Evolutionary conservation across 2,329 filamentous ascomycete genomes (phyloP).

Genomic region (Pseudocercospora musae): DNA sequence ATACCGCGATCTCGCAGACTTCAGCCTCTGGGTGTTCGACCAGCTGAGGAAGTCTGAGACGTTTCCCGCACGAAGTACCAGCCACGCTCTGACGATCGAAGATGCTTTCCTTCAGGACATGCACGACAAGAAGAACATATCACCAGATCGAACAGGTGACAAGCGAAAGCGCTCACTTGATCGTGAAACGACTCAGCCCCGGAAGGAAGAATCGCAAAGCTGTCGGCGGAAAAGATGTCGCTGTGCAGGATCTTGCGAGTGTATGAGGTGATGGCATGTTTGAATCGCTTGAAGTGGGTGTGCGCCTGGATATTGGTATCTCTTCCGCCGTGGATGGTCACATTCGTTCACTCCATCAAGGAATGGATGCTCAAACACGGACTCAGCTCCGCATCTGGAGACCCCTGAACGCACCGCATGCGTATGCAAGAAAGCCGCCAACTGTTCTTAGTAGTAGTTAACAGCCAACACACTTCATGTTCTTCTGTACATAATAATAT

Average conservation of each 20-base stretch:
- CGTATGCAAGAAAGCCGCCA: background rate
- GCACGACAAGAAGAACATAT: background rate
- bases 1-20: slow-evolving; percentile 2
- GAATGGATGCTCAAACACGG: background rate
- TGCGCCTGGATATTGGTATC: slow-evolving; percentile 13
- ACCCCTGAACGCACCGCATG: background rate
- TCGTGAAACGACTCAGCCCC: slow-evolving; percentile 32
- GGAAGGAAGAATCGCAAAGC: slow-evolving; percentile 34
- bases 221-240: background rate
- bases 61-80: background rate
- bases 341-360: too few species aligned
- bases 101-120: too few species aligned
- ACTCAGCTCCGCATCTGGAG: background rate
- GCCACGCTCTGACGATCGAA: background rate
- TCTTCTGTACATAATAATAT: slow-evolving; percentile 1
- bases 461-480: background rate
- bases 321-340: slow-evolving; percentile 6
- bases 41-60: background rate
- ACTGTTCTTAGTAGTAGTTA: background rate
- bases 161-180: background rate
- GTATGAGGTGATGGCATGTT: slow-evolving; percentile 2
- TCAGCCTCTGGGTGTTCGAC: slow-evolving; percentile 3
- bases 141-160: background rate
- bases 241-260: background rate
- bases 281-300: slow-evolving; percentile 9